Evolutionary conservation across 2,329 filamentous ascomycete genomes (phyloP), one percentile per base, ranked within the genome.

Genomic region (Fulvia fulva): DNA sequence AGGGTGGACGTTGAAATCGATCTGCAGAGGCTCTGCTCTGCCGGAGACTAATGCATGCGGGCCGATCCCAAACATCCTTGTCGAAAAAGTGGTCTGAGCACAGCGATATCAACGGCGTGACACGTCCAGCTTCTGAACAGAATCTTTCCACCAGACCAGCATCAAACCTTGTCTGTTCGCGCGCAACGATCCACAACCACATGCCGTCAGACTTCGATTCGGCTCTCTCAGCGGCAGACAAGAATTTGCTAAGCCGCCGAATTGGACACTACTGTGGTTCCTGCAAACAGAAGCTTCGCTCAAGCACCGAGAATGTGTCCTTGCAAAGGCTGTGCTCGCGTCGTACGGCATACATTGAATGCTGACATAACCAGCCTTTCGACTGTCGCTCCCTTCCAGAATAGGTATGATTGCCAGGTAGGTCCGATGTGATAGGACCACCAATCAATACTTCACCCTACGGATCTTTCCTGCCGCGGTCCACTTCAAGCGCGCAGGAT

Each of bases 401-500:
- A 47, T n/a, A 21, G 60, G 44, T 22, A 58, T 59, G 55, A 53
- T 55, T 21, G 43, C 26, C 23, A 23, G 19, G 46, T 52, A 25
- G 16, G 26, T 44, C 16, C 47, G 52, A 25, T 22, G 4, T 23
- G 21, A 53, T 28, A 19, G 23, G 26, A 45, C 37, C 52, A 32
- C 41, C 14, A 46, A 7, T n/a, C 14, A 46, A 7, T n/a, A 28
- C 22, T 45, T 44, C 26, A 46, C 37, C 30, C 47, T 26, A n/a
- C 52, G 52, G 52, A 54, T 41, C 25, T 26, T 46, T 54, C 28
- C 52, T 46, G 37, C 30, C 30, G 34, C 30, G 61, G 56, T 46
- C 61, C 58, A 58, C 56, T 43, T 34, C 30, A 54, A 44, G 34
- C 51, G 51, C 53, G 45, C 51, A 55, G 41, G 32, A n/a, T 22